These are phyloP conservation scores for Nadsonia fulvescens DNA, from an alignment of 805 yeast species.

Conservation along the genomic window DNA sequence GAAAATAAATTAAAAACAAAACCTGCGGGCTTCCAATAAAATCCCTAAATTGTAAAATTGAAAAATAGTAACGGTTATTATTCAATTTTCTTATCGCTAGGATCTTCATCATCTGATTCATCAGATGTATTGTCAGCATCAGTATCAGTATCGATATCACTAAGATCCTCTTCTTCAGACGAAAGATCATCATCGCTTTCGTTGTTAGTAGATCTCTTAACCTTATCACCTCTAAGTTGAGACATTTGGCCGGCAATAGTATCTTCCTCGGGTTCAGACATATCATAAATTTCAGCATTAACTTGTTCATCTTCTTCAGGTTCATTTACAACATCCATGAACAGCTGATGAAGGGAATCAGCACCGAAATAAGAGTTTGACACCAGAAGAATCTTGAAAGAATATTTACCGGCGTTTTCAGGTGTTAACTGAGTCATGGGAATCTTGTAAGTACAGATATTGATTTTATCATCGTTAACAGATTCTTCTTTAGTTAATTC, in stretches of 20 bases:
- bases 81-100: conserved; percentile 4
- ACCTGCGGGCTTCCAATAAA: too few species aligned
- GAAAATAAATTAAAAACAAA: too few species aligned
- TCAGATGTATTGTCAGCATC: conserved; percentile 33
- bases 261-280: conserved; percentile 60
- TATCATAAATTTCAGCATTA: conserved; percentile 27
- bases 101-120: conserved; percentile 9
- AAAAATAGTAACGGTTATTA: conserved; percentile 1
- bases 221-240: conserved; percentile 43
- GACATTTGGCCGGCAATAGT: conserved; percentile 62
- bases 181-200: conserved; percentile 25
- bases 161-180: conserved; percentile 24
- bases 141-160: conserved; percentile 46
- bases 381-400: conserved; percentile 52
- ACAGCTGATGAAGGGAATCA: conserved; percentile 56
- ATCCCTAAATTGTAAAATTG: not conserved
- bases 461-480: conserved; percentile 22
- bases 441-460: conserved; percentile 57
- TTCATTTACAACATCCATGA: conserved; percentile 49
- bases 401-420: conserved; percentile 40
- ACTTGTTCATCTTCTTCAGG: conserved; percentile 19
- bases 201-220: conserved; percentile 19
- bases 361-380: conserved; percentile 67
- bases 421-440: conserved; percentile 67
- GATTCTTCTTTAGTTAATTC: conserved; percentile 31